Evolutionary conservation across 2,329 filamentous ascomycete genomes (phyloP).

Genomic region (Fusarium sp.): DNA sequence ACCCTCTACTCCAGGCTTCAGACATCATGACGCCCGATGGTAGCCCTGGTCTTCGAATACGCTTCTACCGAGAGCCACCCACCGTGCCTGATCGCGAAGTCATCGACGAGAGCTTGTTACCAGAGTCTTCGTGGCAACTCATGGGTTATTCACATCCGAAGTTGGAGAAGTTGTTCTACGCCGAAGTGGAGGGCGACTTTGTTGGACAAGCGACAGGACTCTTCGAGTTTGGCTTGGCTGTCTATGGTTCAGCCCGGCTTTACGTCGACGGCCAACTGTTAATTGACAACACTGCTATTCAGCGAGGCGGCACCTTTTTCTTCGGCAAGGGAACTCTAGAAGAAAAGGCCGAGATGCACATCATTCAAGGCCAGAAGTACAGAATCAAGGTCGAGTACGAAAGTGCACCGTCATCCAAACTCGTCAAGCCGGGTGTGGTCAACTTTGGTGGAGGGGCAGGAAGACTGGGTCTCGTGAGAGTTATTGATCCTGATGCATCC

Average conservation of each 20-base stretch:
- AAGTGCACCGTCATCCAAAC: constrained; percentile 15
- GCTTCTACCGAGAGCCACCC: constrained; percentile 8
- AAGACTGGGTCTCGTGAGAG: constrained; percentile 5
- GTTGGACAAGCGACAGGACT: constrained; percentile 23
- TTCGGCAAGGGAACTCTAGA: constrained; percentile 47
- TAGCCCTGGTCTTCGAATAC: not conserved
- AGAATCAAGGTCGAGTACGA: constrained; percentile 17
- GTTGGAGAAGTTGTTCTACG: constrained; percentile 31
- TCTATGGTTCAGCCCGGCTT: constrained; percentile 46
- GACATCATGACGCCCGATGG: not conserved
- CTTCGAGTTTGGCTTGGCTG: constrained; percentile 47
- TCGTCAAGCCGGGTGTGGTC: constrained; percentile 7
- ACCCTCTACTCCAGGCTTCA: not conserved
- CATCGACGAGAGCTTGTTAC: constrained; percentile 29
- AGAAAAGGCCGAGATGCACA: constrained; percentile 30
- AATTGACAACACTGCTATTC: constrained; percentile 43
- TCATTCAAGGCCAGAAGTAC: constrained; percentile 22
- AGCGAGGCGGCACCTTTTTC: constrained; percentile 47
- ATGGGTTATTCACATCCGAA: constrained; percentile 39
- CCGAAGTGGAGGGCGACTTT: constrained; percentile 34
- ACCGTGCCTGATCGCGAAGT: not conserved
- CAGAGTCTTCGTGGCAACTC: constrained; percentile 36
- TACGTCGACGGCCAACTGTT: constrained; percentile 46
- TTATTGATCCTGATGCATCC: not conserved
- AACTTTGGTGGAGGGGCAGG: constrained; percentile 18